Conservation (phyloP, 805 yeast genomes). For the Schwanniomyces pseudopolymorphus region DNA sequence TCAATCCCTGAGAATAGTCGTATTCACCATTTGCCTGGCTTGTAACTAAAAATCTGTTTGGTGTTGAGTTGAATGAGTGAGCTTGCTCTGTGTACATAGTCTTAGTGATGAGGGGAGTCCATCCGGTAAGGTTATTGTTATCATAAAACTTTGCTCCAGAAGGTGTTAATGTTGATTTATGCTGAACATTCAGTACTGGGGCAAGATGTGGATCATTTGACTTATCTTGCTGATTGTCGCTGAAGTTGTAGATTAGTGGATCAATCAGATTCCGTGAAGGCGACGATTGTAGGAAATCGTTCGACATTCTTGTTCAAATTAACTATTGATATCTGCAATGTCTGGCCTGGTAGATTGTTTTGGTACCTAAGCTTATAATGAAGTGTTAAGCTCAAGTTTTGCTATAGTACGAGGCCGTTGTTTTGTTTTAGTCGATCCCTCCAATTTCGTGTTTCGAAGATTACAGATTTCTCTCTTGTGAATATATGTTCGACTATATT, state of each 20-base stretch:
- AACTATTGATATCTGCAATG: neutral
- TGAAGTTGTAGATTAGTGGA: constrained; percentile 28
- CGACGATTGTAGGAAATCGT: constrained; percentile 33
- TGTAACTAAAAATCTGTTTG: constrained; percentile 23
- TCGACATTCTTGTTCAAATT: constrained; percentile 18
- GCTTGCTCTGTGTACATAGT: constrained; percentile 36
- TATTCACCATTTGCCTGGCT: constrained; percentile 13
- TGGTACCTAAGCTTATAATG: neutral
- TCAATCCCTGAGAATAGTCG: constrained; percentile 35
- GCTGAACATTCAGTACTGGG: neutral
- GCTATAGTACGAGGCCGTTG: neutral
- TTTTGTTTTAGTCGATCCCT: neutral
- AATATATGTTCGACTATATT: neutral
- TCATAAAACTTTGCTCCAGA: constrained; percentile 21
- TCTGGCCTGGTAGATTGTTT: neutral
- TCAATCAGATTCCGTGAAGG: constrained; percentile 34
- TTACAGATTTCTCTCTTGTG: neutral
- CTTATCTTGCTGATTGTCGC: neutral
- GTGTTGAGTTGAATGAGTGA: constrained; percentile 35
- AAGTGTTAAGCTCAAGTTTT: neutral
- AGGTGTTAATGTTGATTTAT: constrained; percentile 14
- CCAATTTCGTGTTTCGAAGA: neutral
- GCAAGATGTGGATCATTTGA: neutral
- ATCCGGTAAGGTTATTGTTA: constrained; percentile 27
- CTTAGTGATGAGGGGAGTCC: constrained; percentile 44